Conservation (phyloP, 2,329 filamentous ascomycete species). For the Paramyrothecium roridum region DNA sequence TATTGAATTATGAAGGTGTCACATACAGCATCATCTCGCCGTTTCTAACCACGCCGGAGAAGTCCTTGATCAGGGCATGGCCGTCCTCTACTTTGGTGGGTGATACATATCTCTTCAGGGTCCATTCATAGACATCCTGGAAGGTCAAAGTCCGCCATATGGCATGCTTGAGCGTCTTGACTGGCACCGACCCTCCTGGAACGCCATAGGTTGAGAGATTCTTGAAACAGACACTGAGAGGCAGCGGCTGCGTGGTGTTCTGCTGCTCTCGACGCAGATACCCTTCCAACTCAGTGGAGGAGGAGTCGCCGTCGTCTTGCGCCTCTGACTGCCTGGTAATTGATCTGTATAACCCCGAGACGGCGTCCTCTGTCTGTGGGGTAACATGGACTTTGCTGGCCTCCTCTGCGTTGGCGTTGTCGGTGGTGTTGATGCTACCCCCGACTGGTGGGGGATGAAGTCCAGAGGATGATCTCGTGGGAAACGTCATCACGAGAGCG, state of each 20-base stretch:
- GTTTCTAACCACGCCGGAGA: conserved; percentile 7
- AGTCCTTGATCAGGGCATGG: conserved; percentile 7
- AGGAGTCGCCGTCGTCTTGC: not conserved
- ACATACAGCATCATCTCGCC: conserved; percentile 9
- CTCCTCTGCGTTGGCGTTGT: not conserved
- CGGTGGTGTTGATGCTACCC: too few species aligned
- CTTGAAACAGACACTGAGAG: conserved; percentile 9
- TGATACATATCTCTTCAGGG: conserved; percentile 4
- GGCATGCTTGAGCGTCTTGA: conserved; percentile 7
- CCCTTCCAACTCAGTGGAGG: conserved; percentile 1
- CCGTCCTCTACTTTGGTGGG: conserved; percentile 4
- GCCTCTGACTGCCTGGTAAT: not conserved
- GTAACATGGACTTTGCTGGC: not conserved
- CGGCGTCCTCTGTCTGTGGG: not conserved
- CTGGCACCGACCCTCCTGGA: conserved; percentile 1
- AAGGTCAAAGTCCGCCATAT: conserved; percentile 9
- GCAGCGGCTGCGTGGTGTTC: not conserved
- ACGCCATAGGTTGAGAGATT: conserved; percentile 5
- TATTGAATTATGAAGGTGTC: not conserved
- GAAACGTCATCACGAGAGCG: not conserved
- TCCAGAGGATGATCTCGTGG: too few species aligned
- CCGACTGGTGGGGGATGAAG: too few species aligned
- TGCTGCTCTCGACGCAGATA: conserved; percentile 2
- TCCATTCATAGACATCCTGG: conserved; percentile 8
- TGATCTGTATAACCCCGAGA: not conserved